A percentile compares a stretch with the other conserved stretches of the same genome.
These are phyloP conservation scores for Zymoseptoria brevis DNA, from an alignment of 2,329 filamentous ascomycete species.

Conservation along the genomic window DNA sequence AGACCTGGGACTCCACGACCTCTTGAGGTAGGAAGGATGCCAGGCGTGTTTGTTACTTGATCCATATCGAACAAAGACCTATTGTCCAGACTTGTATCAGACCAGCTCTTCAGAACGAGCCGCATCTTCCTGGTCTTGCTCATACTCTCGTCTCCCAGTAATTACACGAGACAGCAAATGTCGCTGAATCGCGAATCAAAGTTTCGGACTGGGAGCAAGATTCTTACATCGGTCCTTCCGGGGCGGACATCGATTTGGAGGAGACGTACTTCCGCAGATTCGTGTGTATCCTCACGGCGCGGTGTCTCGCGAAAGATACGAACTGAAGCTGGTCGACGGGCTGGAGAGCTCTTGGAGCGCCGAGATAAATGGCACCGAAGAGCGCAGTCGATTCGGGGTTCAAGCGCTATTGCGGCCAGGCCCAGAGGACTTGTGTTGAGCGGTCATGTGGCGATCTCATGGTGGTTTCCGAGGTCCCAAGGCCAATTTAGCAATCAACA, in stretches of 20 bases:
- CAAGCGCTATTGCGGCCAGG: neutral
- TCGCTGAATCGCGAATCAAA: neutral
- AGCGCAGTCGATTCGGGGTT: neutral
- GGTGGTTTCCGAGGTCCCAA: neutral
- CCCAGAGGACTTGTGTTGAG: neutral
- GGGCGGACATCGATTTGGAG: neutral
- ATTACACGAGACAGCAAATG: neutral
- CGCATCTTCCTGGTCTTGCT: neutral
- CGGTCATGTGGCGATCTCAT: neutral
- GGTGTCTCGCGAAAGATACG: neutral
- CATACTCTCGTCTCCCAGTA: neutral
- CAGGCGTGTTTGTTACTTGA: neutral
- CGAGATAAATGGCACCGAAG: neutral
- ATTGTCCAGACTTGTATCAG: neutral
- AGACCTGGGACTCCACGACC: neutral
- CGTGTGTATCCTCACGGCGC: neutral
- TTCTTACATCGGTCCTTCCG: neutral
- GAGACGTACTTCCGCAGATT: neutral
- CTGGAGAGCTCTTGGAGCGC: neutral
- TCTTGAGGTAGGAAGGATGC: neutral
- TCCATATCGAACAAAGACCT: neutral
- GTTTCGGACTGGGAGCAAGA: neutral
- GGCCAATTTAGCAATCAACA: neutral
- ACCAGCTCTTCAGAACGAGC: neutral
- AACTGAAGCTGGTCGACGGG: neutral